Evolutionary conservation across 768 basidiomycete species (phyloP), one percentile per base, ranked within the genome.

Genomic region (Amanita fuliginea): DNA sequence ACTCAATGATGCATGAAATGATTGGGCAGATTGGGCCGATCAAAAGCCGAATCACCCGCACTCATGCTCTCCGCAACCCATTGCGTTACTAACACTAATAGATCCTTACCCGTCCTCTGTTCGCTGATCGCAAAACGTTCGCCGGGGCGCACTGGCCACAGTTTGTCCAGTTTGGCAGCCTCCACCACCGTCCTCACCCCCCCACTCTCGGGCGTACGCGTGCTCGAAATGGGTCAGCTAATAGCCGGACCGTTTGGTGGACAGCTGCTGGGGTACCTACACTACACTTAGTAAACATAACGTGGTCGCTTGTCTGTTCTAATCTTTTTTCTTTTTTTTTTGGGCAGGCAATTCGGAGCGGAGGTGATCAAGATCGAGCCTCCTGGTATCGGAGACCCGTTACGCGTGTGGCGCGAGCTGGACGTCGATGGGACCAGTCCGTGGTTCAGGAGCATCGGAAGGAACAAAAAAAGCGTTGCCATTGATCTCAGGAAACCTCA

Each of bases 181-280:
- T 11, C 22, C 46, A 63, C 3, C 5, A 24, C 22, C 22, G 22
- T 24, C 22, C 22, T 24, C 22, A 26, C 74, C 11, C 72, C 77
- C n/a, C 82, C 82, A 0, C 68, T 84, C 9, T 66, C 76, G 5
- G 81, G 81, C 6, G 63, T 84, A 32, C 77, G 80, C 7, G 77
- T 85, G 6, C 64, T 84, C 6, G 83, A 86, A 56, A 65, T 86
- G 35, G 83, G 83, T 0, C 82, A 86, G 53, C 66, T 84, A 16
- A 81, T 85, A 51, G 81, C 83, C 1, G 83, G 83, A 8, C 82
- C 83, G 1, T 84, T 85, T 61, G 80, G 78, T 19, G 82, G 82
- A 1, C 83, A 86, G 47, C 67, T 85, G 6, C 75, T 86, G 3
- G 81, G 80, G 83, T 83, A 63, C 2, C 70, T 47, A 14, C 4